Base-by-base conservation (phyloP, 2,329 filamentous ascomycete species). In the Nigrograna mackinnonii region DNA sequence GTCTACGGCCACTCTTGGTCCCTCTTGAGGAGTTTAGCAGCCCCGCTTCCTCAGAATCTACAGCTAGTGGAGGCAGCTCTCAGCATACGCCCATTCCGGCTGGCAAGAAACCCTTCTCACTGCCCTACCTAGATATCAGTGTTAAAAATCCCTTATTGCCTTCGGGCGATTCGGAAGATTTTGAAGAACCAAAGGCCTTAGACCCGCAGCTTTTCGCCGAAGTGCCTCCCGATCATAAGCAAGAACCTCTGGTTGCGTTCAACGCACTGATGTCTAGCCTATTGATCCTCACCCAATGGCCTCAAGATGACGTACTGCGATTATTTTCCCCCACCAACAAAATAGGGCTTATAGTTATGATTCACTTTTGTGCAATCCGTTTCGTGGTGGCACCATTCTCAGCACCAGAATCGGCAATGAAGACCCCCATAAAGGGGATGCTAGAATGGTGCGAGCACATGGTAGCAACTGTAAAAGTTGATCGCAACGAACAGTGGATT, bases 391-490 rank as follows among this genome's bases (percentile, higher is more conserved):
- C 46, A 5, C 48, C 55, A 1, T 13, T 60, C 2, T 45, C 42
- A 13, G 47, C 47, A 11, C 49, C 46, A 2, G 39, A 51, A 4
- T 24, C 36, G 12, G 45, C 37, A 2, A 32, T 54, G 35, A 44
- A 33, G 20, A 44, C 39, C 1, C 56, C 56, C 7, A 40, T 50
- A 6, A 43, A 37, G 12, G 53, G 41, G 12, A 46, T 50, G 42
- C 55, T 70, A 28, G 55, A 69, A 11, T 77, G 75, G 73, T 58
- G 64, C 0, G 60, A 69, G 30, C 47, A 55, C 20, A 67, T 75
- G 21, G 33, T 56, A 9, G 60, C 66, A 6, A 49, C 56, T 4
- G 53, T 60, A 1, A 54, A 70, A 17, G 50, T 55, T 13, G 49
- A 52, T 17, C 34, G 45, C 24, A 66, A 61, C 6, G 42, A 24